phyloP scores from a whole-genome alignment of 1,284 basidiomycete species.

The Tremellales sp. region DNA sequence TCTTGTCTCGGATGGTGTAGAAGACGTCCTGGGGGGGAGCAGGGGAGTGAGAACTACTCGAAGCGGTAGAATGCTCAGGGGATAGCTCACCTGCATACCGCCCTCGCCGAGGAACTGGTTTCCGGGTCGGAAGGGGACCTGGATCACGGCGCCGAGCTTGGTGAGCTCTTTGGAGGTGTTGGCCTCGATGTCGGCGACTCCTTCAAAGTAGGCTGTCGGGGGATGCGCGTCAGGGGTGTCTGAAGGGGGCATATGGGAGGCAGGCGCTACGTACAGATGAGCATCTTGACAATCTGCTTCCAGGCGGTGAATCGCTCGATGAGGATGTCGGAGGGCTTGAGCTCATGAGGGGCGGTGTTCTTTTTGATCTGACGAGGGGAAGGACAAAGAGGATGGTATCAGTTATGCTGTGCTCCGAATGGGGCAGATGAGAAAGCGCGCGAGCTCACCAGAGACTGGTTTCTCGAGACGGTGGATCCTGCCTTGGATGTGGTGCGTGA shows the following conservation, averaged over 20 bases:
- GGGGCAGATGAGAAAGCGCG: no score
- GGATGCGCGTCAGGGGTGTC: not conserved
- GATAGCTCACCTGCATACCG: slow-evolving; percentile 62
- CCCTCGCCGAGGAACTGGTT: slow-evolving; percentile 95
- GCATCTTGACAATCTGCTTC: slow-evolving; percentile 84
- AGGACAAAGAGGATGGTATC: not conserved
- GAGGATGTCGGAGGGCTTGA: slow-evolving; percentile 91
- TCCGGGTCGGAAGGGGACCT: slow-evolving; percentile 92
- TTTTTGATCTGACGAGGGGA: slow-evolving; percentile 63
- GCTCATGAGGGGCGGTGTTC: slow-evolving; percentile 81
- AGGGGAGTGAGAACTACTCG: not conserved
- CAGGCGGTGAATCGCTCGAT: slow-evolving; percentile 75
- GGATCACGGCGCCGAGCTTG: slow-evolving; percentile 94
- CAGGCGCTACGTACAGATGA: slow-evolving; percentile 59
- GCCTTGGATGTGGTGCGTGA: slow-evolving; percentile 59
- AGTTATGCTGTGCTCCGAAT: not conserved
- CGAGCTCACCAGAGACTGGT: slow-evolving; percentile 62
- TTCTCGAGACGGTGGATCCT: slow-evolving; percentile 66
- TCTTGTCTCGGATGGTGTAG: slow-evolving; percentile 91
- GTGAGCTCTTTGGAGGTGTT: slow-evolving; percentile 92
- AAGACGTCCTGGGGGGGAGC: slow-evolving; percentile 71
- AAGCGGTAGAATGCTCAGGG: slow-evolving; percentile 9
- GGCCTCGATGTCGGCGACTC: slow-evolving; percentile 90
- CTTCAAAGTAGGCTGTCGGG: slow-evolving; percentile 56
- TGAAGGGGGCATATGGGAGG: not conserved